Conservation (phyloP, 116 monocot genomes). For the Zostera marina region DNA sequence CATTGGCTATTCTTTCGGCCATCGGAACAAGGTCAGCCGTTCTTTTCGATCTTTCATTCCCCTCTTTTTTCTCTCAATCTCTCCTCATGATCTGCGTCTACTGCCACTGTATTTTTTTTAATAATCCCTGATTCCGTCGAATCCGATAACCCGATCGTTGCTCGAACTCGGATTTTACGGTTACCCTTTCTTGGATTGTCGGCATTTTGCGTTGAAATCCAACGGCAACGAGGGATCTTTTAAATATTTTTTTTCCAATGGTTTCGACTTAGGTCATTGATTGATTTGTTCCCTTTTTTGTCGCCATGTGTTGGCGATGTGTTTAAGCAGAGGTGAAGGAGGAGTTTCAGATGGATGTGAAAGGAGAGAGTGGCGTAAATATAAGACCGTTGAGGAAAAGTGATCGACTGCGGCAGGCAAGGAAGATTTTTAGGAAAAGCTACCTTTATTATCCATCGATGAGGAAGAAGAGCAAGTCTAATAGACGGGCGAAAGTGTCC, state of each 20-base stretch:
- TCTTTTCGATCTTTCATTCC: no score
- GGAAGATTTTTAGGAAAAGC: conserved; percentile 31
- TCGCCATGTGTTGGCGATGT: background rate
- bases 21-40: no score
- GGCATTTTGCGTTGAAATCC: background rate
- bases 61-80: no score
- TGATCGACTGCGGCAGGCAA: conserved; percentile 61
- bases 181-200: background rate
- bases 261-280: background rate
- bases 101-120: no score
- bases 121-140: background rate
- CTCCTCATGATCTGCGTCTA: no score
- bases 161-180: background rate
- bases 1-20: no score
- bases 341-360: conserved; percentile 35
- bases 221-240: background rate
- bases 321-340: background rate
- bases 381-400: conserved; percentile 52
- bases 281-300: background rate
- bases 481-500: conserved; percentile 52
- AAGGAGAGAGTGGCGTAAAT: conserved; percentile 14
- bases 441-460: conserved; percentile 49
- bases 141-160: background rate
- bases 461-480: conserved; percentile 68
- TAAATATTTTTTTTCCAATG: background rate